Percentiles rank a stretch among this genome's conserved stretches.
phyloP scores from a whole-genome alignment of 1,284 basidiomycete species.

The Ganoderma sp. region DNA sequence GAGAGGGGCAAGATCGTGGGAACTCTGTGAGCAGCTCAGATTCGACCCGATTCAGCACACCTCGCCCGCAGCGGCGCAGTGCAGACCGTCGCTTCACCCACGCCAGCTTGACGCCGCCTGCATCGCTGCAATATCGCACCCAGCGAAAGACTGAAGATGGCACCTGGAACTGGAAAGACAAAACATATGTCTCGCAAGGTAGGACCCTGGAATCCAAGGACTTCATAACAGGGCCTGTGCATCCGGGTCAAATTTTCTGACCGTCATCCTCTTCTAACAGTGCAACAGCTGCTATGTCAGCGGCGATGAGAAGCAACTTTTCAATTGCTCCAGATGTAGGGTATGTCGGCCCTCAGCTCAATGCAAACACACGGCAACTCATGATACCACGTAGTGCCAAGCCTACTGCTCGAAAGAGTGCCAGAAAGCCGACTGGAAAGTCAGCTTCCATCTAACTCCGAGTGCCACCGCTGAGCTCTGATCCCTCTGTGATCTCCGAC shows the following conservation, averaged over 20 bases:
- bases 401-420: conserved; percentile 41
- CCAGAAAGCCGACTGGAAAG: conserved; percentile 39
- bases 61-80: neutral
- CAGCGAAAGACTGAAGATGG: neutral
- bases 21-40: neutral
- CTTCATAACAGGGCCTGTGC: neutral
- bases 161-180: neutral
- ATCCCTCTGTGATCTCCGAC: neutral
- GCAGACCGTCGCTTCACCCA: neutral
- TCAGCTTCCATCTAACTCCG: conserved; percentile 3
- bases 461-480: neutral
- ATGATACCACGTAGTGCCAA: conserved; percentile 32
- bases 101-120: neutral
- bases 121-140: neutral
- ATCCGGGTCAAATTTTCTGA: neutral
- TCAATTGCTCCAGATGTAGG: conserved; percentile 35
- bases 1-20: neutral
- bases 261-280: conserved; percentile 13
- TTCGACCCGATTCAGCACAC: neutral
- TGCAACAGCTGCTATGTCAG: conserved; percentile 34
- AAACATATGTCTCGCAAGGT: conserved; percentile 9
- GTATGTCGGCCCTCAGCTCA: conserved; percentile 15
- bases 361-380: neutral
- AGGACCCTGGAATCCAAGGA: neutral
- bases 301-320: conserved; percentile 32